phyloP scores from a whole-genome alignment of 2,329 filamentous ascomycete species.

The Talaromyces marneffei region DNA sequence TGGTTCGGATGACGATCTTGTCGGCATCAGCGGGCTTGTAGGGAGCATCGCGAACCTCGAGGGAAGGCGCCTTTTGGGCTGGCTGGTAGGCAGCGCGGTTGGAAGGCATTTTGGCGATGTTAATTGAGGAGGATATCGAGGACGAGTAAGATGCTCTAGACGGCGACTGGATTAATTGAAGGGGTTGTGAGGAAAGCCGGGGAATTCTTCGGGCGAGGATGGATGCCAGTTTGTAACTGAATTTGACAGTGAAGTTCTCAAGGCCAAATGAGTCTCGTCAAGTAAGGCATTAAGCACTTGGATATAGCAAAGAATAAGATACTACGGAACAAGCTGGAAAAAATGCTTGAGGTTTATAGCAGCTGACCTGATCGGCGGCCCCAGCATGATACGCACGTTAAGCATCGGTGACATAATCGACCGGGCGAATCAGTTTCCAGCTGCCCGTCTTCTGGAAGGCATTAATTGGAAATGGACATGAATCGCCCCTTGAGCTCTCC shows the following conservation, averaged over 20 bases:
- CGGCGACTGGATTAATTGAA: neutral
- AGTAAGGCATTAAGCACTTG: neutral
- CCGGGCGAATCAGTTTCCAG: neutral
- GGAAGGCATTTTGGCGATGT: constrained; percentile 11
- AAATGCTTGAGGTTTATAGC: neutral
- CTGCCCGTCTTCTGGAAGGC: neutral
- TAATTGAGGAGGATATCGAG: neutral
- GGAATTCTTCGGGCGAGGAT: neutral
- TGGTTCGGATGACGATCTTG: constrained; percentile 38
- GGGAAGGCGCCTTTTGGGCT: constrained; percentile 25
- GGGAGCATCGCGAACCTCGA: constrained; percentile 34
- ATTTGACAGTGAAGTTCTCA: neutral
- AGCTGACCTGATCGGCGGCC: neutral
- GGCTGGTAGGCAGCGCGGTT: constrained; percentile 34
- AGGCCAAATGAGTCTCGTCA: neutral
- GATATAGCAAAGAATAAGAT: neutral
- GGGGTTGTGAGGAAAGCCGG: neutral
- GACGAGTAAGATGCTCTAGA: neutral
- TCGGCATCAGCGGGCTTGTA: constrained; percentile 30
- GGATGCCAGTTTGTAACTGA: neutral
- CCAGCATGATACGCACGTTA: neutral
- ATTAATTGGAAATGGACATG: neutral
- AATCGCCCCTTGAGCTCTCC: neutral
- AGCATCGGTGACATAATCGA: neutral
- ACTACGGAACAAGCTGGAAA: neutral